Conservation (phyloP, 352 stramenopile genomes). For the Phytopythium helicoides region DNA sequence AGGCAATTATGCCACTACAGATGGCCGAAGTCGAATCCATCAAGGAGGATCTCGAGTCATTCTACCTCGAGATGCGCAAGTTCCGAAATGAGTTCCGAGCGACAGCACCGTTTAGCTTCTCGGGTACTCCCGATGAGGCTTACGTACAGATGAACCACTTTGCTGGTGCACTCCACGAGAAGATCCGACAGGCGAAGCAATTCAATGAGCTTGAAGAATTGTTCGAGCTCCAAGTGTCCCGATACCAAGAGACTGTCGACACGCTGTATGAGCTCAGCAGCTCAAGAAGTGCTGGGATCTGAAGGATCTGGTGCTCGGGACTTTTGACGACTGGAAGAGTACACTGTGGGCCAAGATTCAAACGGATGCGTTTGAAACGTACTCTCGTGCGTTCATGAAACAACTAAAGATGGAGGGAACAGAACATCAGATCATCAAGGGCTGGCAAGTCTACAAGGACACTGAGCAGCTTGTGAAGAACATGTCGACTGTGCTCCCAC, state of each 20-base stretch:
- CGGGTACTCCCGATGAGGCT: slow-evolving; percentile 72
- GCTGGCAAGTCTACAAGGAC: slow-evolving; percentile 88
- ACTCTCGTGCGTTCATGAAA: slow-evolving; percentile 81
- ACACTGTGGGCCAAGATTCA: slow-evolving; percentile 82
- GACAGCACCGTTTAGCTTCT: slow-evolving; percentile 94
- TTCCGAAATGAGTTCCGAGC: slow-evolving; percentile 95
- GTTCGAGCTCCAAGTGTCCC: slow-evolving; percentile 85
- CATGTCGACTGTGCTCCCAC: slow-evolving; percentile 76
- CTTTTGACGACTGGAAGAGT: slow-evolving; percentile 86
- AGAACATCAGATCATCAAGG: slow-evolving; percentile 84
- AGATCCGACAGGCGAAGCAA: slow-evolving; percentile 79
- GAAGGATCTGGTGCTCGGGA: slow-evolving; percentile 76
- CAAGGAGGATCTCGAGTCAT: slow-evolving; percentile 93
- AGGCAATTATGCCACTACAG: slow-evolving; percentile 97
- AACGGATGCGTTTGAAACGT: slow-evolving; percentile 75
- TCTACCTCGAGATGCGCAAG: slow-evolving; percentile 93
- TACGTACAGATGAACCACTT: slow-evolving; percentile 87
- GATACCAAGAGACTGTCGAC: slow-evolving; percentile 89
- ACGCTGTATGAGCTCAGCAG: slow-evolving; percentile 85
- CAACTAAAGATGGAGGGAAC: slow-evolving; percentile 81
- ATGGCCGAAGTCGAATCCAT: slow-evolving; percentile 95
- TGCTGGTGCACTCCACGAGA: slow-evolving; percentile 57
- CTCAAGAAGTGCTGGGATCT: slow-evolving; percentile 88
- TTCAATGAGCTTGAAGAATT: slow-evolving; percentile 88
- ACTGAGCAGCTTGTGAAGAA: slow-evolving; percentile 87